A percentile compares a stretch with the other conserved stretches of the same genome.
These are phyloP conservation scores for Xylaria castorea DNA, from an alignment of 495 filamentous ascomycete species.

Conservation along the genomic window DNA sequence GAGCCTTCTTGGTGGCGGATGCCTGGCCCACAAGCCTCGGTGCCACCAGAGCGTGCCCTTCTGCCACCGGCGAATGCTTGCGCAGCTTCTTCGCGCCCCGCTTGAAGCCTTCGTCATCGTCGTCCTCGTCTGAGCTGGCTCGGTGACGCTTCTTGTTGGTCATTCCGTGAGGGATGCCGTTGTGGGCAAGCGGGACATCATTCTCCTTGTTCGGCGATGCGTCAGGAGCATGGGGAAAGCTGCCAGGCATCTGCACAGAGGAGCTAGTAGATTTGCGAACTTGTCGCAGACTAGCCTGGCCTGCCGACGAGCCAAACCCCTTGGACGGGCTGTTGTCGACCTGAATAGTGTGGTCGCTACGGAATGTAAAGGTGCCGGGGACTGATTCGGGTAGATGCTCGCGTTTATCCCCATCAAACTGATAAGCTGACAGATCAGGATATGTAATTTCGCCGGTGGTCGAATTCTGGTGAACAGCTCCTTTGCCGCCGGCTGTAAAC, in stretches of 20 bases:
- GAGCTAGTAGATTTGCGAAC: constrained; percentile 60
- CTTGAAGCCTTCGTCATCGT: constrained; percentile 49
- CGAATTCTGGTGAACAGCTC: background rate
- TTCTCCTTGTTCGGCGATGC: constrained; percentile 57
- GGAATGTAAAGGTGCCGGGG: constrained; percentile 66
- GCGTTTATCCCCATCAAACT: constrained; percentile 40
- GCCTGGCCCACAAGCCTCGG: constrained; percentile 42
- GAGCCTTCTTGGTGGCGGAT: constrained; percentile 40
- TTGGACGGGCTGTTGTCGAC: constrained; percentile 52
- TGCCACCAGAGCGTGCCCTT: constrained; percentile 53
- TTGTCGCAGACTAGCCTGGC: constrained; percentile 62
- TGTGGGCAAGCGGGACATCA: constrained; percentile 43
- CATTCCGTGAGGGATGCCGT: constrained; percentile 69
- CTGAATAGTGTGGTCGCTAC: constrained; percentile 62
- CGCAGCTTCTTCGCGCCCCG: constrained; percentile 54
- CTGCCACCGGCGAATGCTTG: constrained; percentile 52
- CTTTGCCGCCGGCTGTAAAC: constrained; percentile 30
- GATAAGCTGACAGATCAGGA: constrained; percentile 52
- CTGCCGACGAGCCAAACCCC: constrained; percentile 57
- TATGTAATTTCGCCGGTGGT: constrained; percentile 46
- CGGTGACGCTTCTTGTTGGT: constrained; percentile 75
- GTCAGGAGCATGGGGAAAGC: constrained; percentile 47
- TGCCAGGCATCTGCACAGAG: constrained; percentile 54
- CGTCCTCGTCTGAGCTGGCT: constrained; percentile 57
- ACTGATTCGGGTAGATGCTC: constrained; percentile 40